Conservation (phyloP, 2,329 filamentous ascomycete genomes). For the Aspergillus persii region DNA sequence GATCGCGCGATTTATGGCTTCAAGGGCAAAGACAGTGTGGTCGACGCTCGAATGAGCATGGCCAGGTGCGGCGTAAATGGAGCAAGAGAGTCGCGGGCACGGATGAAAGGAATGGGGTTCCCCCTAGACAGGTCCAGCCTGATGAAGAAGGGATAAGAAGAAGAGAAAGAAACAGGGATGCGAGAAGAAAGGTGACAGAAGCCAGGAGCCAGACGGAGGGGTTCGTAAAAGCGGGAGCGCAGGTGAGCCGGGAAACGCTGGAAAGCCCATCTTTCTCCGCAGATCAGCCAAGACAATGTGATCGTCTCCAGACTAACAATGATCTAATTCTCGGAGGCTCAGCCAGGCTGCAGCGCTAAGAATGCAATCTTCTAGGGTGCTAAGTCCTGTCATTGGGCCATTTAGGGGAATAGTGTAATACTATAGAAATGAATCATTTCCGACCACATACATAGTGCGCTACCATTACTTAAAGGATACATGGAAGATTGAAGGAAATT, state of each 20-base stretch:
- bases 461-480: not conserved
- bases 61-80: conserved; percentile 12
- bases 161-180: not conserved
- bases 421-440: not conserved
- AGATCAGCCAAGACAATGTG: conserved; percentile 15
- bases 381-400: too few species aligned
- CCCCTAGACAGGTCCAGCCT: conserved; percentile 36
- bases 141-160: conserved; percentile 7
- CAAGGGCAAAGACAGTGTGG: conserved; percentile 2
- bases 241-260: not conserved
- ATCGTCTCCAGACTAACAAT: conserved; percentile 1
- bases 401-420: too few species aligned
- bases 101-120: conserved; percentile 10
- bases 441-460: not conserved
- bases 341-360: not conserved
- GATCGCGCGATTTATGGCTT: not conserved
- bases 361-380: too few species aligned
- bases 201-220: not conserved
- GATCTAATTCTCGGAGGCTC: not conserved
- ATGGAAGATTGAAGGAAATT: not conserved
- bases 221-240: conserved; percentile 7
- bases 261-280: conserved; percentile 3
- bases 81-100: conserved; percentile 8
- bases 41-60: conserved; percentile 10
- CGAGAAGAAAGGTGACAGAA: conserved; percentile 1